A percentile compares a stretch with the other conserved stretches of the same genome.
Conservation (phyloP, 23 red algal genomes). For the Gracilaria gracilis region DNA sequence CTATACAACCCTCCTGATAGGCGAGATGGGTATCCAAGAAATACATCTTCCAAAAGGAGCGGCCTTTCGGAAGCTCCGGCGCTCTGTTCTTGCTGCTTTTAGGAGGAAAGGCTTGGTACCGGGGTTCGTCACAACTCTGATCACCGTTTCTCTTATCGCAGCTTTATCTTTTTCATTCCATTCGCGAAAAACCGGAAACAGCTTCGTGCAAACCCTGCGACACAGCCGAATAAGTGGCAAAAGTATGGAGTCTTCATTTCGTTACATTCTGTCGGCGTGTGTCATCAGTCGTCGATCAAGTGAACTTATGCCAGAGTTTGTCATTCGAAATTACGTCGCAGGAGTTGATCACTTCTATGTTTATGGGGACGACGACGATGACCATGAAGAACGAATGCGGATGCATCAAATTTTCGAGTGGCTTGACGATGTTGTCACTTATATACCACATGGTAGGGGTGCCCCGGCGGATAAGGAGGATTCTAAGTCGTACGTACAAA, state of each 20-base stretch:
- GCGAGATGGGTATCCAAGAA: neutral
- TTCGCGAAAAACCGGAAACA: neutral
- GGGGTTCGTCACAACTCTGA: neutral
- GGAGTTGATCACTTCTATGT: conserved; percentile 76
- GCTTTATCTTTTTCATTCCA: neutral
- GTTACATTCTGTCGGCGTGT: conserved; percentile 56
- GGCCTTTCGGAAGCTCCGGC: neutral
- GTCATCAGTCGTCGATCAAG: conserved; percentile 45
- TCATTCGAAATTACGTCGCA: conserved; percentile 54
- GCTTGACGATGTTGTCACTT: conserved; percentile 39
- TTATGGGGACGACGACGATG: conserved; percentile 51
- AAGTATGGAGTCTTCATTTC: neutral
- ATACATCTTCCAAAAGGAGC: neutral
- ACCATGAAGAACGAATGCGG: neutral
- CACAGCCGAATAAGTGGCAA: neutral
- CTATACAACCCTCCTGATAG: too few species aligned
- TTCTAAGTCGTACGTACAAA: conserved; percentile 48
- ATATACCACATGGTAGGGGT: conserved; percentile 23
- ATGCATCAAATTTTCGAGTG: conserved; percentile 23
- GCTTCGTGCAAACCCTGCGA: neutral
- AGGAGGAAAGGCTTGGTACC: neutral
- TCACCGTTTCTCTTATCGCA: neutral
- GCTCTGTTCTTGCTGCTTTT: neutral
- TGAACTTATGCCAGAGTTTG: conserved; percentile 65
- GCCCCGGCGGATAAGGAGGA: conserved; percentile 47